Evolutionary conservation across 441 rosid species (phyloP).

Genomic region (Populus hybrid): DNA sequence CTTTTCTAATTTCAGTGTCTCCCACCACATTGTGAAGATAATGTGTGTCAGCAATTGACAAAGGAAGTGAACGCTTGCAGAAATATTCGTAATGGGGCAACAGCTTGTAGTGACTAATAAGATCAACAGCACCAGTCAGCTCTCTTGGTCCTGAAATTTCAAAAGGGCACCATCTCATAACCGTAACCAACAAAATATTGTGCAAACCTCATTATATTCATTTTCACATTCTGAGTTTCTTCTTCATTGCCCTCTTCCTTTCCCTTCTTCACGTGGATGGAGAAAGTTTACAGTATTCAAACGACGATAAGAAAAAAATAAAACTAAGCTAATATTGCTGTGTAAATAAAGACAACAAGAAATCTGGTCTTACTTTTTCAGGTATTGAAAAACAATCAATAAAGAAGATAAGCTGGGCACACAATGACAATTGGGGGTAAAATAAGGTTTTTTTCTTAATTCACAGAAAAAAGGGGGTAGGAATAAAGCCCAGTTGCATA

Average conservation of each 20-base stretch:
- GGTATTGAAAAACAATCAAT: neutral
- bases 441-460: neutral
- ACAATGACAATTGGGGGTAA: neutral
- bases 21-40: slow-evolving; percentile 83
- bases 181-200: neutral
- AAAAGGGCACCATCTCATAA: slow-evolving; percentile 18
- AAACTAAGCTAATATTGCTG: neutral
- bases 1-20: slow-evolving; percentile 70
- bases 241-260: neutral
- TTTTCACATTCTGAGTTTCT: neutral
- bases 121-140: slow-evolving; percentile 84
- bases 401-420: neutral
- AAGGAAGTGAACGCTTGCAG: slow-evolving; percentile 85
- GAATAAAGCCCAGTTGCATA: neutral
- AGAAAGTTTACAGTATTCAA: neutral
- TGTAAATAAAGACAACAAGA: neutral
- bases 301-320: neutral
- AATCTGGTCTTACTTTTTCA: neutral
- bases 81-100: slow-evolving; percentile 83
- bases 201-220: neutral
- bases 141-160: slow-evolving; percentile 71
- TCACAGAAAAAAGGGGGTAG: neutral
- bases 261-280: neutral
- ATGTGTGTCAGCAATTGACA: slow-evolving; percentile 80
- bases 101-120: slow-evolving; percentile 75